Conservation (phyloP, 768 basidiomycete species). For the Tylopilus sp. region DNA sequence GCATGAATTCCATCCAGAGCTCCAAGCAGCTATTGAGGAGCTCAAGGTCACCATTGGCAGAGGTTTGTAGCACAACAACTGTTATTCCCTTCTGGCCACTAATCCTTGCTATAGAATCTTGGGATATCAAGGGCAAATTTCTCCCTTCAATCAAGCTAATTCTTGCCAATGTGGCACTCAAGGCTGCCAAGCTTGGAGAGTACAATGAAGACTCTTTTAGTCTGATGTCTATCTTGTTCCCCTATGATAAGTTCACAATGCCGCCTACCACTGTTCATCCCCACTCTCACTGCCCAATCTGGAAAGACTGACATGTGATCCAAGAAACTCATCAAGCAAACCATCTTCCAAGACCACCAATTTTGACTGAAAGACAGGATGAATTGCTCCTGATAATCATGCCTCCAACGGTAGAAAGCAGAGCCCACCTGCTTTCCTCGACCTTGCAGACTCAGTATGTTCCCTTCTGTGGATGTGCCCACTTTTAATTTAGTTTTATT, state of each 20-base stretch:
- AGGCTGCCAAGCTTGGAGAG: conserved; percentile 79
- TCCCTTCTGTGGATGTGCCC: too few relatives aligned
- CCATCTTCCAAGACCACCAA: conserved; percentile 74
- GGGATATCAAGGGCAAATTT: conserved; percentile 86
- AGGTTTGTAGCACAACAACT: conserved; percentile 33
- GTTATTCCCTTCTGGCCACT: background rate
- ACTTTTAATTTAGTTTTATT: too few relatives aligned
- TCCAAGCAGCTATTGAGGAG: conserved; percentile 58
- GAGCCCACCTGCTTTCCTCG: too few relatives aligned
- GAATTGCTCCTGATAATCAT: too few relatives aligned
- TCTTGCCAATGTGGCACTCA: conserved; percentile 66
- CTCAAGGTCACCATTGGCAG: conserved; percentile 57
- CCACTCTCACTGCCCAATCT: background rate
- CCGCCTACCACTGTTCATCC: conserved; percentile 62
- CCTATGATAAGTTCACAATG: conserved; percentile 96
- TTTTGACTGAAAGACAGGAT: conserved; percentile 67
- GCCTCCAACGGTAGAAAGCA: too few relatives aligned
- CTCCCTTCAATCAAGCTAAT: conserved; percentile 74
- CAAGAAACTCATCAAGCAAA: conserved; percentile 91
- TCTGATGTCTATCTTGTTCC: conserved; percentile 84
- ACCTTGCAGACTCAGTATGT: too few relatives aligned
- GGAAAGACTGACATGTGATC: conserved; percentile 7
- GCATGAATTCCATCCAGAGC: conserved; percentile 68
- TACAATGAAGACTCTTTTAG: conserved; percentile 93
- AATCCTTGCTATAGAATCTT: conserved; percentile 51